A percentile compares a stretch with the other conserved stretches of the same genome.
Evolutionary conservation across 2,329 filamentous ascomycete genomes (phyloP).

Genomic region (Paraconiothyrium sp.): DNA sequence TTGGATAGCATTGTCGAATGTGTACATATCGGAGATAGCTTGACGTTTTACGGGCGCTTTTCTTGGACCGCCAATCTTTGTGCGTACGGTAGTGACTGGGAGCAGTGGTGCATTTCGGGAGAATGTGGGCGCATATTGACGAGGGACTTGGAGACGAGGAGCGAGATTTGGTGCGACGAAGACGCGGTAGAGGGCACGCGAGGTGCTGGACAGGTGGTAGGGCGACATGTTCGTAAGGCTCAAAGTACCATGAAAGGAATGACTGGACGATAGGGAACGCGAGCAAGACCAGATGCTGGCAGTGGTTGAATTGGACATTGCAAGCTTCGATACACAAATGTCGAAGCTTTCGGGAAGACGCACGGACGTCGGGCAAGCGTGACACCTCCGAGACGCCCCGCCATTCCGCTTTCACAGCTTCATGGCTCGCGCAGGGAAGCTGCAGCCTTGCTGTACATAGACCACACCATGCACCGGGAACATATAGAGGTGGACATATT

Average conservation of each 20-base stretch:
- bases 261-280: constrained; percentile 9
- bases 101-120: constrained; percentile 20
- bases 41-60: constrained; percentile 42
- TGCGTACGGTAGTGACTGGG: constrained; percentile 28
- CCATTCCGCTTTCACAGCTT: constrained; percentile 21
- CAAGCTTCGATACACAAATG: not conserved
- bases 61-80: constrained; percentile 28
- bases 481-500: constrained; percentile 8
- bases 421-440: constrained; percentile 17
- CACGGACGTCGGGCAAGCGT: constrained; percentile 23
- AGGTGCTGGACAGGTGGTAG: constrained; percentile 43
- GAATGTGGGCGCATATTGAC: constrained; percentile 26
- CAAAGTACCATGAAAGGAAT: not conserved
- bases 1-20: constrained; percentile 61
- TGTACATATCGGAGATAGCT: constrained; percentile 50
- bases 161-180: constrained; percentile 52
- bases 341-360: constrained; percentile 11
- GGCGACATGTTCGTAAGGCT: constrained; percentile 35
- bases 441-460: constrained; percentile 24
- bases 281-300: not conserved
- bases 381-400: constrained; percentile 28
- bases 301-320: not conserved
- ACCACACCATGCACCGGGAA: constrained; percentile 33
- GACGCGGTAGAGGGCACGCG: constrained; percentile 55
- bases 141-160: constrained; percentile 29